A percentile compares a stretch with the other conserved stretches of the same genome.
phyloP scores from a whole-genome alignment of 331 rosid species.

The Telfairia occidentalis region DNA sequence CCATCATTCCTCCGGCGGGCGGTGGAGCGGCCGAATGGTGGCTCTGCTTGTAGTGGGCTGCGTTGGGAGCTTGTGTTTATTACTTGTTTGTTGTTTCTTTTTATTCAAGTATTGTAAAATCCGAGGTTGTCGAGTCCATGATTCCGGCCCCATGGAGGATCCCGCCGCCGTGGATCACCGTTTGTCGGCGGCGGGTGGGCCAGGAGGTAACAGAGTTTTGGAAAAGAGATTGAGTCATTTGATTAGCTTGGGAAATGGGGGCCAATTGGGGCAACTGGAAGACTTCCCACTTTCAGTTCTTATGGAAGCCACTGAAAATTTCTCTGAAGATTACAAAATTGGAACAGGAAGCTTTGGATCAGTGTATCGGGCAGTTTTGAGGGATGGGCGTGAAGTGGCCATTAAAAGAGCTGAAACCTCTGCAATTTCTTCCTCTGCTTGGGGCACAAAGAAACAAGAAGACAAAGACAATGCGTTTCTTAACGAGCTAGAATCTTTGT shows the following conservation, averaged over 20 bases:
- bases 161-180: not conserved
- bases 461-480: constrained; percentile 67
- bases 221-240: constrained; percentile 71
- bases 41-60: constrained; percentile 70
- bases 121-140: constrained; percentile 56
- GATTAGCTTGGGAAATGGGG: constrained; percentile 50
- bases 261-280: constrained; percentile 52
- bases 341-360: constrained; percentile 79
- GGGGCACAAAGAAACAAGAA: constrained; percentile 38
- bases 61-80: constrained; percentile 43
- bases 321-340: constrained; percentile 50
- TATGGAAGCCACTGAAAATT: constrained; percentile 41
- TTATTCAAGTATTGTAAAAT: constrained; percentile 30
- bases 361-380: constrained; percentile 53
- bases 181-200: not conserved
- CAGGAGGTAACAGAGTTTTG: constrained; percentile 10
- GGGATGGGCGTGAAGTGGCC: constrained; percentile 71
- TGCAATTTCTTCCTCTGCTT: constrained; percentile 10
- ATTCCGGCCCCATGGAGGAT: constrained; percentile 66
- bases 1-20: not conserved
- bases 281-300: constrained; percentile 40
- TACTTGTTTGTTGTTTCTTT: constrained; percentile 31
- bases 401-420: constrained; percentile 74
- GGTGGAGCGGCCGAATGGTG: constrained; percentile 51
- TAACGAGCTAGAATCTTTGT: constrained; percentile 60